These are phyloP conservation scores for Sphagnum fallax DNA, from an alignment of 228 moss, liverwort and hornwort genomes.

Conservation along the genomic window DNA sequence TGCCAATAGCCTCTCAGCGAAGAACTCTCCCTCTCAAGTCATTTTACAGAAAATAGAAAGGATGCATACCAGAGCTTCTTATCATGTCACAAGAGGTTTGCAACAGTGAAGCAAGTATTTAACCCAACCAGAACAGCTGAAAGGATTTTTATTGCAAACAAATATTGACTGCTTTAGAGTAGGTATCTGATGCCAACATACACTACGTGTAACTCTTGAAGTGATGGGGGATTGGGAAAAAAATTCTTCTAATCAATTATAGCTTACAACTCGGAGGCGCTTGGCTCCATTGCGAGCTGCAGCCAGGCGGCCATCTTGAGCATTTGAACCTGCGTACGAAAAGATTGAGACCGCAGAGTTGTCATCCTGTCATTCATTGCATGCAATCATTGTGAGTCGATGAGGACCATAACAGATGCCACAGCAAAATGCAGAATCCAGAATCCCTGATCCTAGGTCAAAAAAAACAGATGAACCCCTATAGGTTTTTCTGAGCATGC, in stretches of 20 bases:
- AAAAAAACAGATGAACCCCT: too few relatives aligned
- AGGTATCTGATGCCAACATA: too few relatives aligned
- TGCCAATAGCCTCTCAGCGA: background rate
- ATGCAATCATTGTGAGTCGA: background rate
- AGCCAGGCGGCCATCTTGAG: constrained; percentile 74
- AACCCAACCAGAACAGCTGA: too few relatives aligned
- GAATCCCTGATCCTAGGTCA: too few relatives aligned
- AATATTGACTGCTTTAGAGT: background rate
- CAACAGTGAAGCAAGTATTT: too few relatives aligned
- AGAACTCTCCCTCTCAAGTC: background rate
- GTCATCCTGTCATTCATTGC: constrained; percentile 52
- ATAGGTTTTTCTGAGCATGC: too few relatives aligned
- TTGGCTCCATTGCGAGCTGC: constrained; percentile 96
- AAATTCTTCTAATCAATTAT: background rate
- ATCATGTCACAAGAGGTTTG: too few relatives aligned
- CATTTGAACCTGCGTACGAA: constrained; percentile 58
- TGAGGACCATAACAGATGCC: background rate
- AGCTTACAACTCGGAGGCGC: constrained; percentile 74
- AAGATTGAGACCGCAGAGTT: constrained; percentile 87
- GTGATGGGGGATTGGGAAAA: background rate
- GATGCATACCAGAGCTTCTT: too few relatives aligned
- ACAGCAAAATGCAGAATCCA: background rate
- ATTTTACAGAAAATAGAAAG: too few relatives aligned
- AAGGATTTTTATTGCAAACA: background rate
- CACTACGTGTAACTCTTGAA: too few relatives aligned